Evolutionary conservation across 2,329 filamentous ascomycete species (phyloP), one percentile per base, ranked within the genome.

Genomic region (Phaeosphaeriaceae sp.): DNA sequence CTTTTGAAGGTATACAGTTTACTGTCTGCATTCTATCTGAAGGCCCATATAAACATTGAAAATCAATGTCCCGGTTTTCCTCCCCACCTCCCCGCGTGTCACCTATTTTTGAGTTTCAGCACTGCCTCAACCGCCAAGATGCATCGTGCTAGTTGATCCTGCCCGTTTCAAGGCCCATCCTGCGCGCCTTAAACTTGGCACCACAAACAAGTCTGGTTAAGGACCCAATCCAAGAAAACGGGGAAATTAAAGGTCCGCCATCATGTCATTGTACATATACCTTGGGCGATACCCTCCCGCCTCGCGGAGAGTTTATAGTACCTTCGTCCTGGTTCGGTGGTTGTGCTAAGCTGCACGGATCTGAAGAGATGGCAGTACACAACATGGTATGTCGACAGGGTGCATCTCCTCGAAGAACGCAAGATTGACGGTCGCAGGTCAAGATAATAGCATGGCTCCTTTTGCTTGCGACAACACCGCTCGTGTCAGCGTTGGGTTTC

Each of bases 401-500:
- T n/a, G 36, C 13, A 40, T 40, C 11, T 40, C 15, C 17, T 7
- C 4, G 7, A 17, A 6, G 17, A 40, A 15, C 15, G 15, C n/a
- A 15, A 6, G n/a, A 40, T 7, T 40, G 36, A 40, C 15, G n/a
- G n/a, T n/a, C 4, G 15, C 36, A 40, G 36, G 15, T 40, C 11
- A 40, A 40, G n/a, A 17, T 17, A 4, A 5, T 36, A 13, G 21
- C 31, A 36, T 49, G 48, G 48, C 11, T 55, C 10, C 10, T 51
- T 17, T 36, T 47, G 13, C 41, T 55, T n/a, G 19, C 19, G 3
- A 27, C 27, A 19, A 19, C 41, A 33, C 47, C 17, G 20, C 40
- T 51, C 13, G 48, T 54, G 25, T 22, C 36, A 10, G 55, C 59
- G 15, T 50, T 61, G 36, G 48, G 51, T 17, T 48, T 48, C 44